These are phyloP conservation scores for Macroventuria anomochaeta DNA, from an alignment of 2,329 filamentous ascomycete species.

Conservation along the genomic window DNA sequence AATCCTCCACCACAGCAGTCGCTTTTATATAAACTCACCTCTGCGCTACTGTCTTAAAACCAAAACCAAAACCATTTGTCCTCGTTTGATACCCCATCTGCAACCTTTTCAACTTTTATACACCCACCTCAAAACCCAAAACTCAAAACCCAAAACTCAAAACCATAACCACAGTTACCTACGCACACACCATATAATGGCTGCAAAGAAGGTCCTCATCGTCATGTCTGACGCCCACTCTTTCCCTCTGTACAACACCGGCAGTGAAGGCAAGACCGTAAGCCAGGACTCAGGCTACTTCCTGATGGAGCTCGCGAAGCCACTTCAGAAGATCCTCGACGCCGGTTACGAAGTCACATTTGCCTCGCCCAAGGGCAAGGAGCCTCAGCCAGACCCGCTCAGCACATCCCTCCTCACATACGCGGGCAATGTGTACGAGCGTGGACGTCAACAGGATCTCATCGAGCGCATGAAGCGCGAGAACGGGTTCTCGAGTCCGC, in stretches of 20 bases:
- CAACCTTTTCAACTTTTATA: neutral
- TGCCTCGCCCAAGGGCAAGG: constrained; percentile 53
- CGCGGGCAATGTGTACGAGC: constrained; percentile 56
- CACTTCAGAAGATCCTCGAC: constrained; percentile 37
- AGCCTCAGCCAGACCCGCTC: constrained; percentile 53
- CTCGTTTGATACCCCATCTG: neutral
- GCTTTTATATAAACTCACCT: neutral
- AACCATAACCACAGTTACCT: neutral
- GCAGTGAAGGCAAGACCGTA: constrained; percentile 32
- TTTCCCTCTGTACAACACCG: constrained; percentile 37
- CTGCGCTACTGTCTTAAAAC: neutral
- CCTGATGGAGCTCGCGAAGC: constrained; percentile 44
- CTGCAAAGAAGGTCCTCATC: constrained; percentile 54
- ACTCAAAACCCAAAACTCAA: too few relatives aligned
- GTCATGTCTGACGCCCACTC: constrained; percentile 54
- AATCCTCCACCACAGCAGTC: neutral
- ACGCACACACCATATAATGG: constrained; percentile 16
- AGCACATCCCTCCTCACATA: constrained; percentile 53
- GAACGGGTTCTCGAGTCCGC: constrained; percentile 52
- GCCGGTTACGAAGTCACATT: constrained; percentile 54
- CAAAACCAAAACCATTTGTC: too few relatives aligned
- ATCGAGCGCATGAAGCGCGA: constrained; percentile 55
- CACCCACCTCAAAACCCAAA: neutral
- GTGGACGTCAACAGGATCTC: constrained; percentile 49
- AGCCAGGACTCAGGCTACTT: constrained; percentile 41